A percentile compares a stretch with the other conserved stretches of the same genome.
phyloP scores from a whole-genome alignment of 1,284 basidiomycete species.

The Ustilago bromivora region DNA sequence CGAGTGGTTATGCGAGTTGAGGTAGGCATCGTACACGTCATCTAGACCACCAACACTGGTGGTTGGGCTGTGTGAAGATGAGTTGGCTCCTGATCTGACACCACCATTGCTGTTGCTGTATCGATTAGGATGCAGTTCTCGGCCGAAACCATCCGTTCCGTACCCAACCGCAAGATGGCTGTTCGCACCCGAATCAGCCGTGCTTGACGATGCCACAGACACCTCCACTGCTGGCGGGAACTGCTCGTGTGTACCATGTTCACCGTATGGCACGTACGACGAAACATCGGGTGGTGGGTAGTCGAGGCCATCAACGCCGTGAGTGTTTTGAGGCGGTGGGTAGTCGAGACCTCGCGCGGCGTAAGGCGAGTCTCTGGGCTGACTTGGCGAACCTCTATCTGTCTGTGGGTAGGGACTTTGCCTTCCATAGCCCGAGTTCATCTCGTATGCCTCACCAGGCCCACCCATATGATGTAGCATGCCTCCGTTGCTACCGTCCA shows the following conservation, averaged over 20 bases:
- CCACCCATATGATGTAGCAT: constrained; percentile 19
- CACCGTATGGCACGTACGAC: constrained; percentile 36
- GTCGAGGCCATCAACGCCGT: constrained; percentile 48
- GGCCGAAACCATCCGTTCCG: constrained; percentile 45
- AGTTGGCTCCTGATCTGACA: constrained; percentile 23
- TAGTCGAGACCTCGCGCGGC: constrained; percentile 41
- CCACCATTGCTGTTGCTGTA: constrained; percentile 35
- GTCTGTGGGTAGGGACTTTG: constrained; percentile 22
- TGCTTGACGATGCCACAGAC: constrained; percentile 19
- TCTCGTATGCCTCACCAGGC: constrained; percentile 13
- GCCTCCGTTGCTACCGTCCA: constrained; percentile 37
- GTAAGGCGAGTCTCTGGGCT: constrained; percentile 27
- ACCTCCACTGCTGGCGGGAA: constrained; percentile 22
- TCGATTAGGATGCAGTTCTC: constrained; percentile 32
- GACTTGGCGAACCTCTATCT: constrained; percentile 1
- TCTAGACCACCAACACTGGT: constrained; percentile 32
- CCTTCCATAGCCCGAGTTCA: constrained; percentile 22
- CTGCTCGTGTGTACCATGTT: constrained; percentile 9
- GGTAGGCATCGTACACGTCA: constrained; percentile 54
- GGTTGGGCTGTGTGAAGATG: constrained; percentile 22
- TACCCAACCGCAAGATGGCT: constrained; percentile 26
- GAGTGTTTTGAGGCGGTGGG: constrained; percentile 38
- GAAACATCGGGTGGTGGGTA: constrained; percentile 47
- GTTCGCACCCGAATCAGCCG: constrained; percentile 12
- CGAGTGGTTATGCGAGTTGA: constrained; percentile 34